These are phyloP conservation scores for Centella asiatica DNA, from an alignment of 129 eudicot species.

Conservation along the genomic window DNA sequence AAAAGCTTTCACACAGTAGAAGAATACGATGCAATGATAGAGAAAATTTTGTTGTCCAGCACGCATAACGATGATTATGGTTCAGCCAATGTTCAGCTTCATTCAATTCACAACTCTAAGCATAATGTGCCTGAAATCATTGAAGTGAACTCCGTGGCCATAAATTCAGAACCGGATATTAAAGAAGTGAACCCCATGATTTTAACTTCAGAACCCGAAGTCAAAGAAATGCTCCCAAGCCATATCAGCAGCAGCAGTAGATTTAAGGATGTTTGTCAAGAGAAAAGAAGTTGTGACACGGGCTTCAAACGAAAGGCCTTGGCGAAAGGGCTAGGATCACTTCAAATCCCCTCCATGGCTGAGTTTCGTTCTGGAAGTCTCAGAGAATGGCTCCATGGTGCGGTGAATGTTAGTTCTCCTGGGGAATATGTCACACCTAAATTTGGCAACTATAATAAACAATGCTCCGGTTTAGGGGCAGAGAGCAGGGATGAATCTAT, in stretches of 20 bases:
- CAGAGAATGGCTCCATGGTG: conserved; percentile 4
- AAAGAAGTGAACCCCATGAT: conserved; percentile 1
- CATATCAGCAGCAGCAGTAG: background rate
- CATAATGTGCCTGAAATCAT: background rate
- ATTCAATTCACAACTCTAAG: background rate
- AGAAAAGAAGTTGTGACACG: background rate
- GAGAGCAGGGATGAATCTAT: conserved; percentile 11
- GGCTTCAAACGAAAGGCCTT: conserved; percentile 25
- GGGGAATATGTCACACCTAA: conserved; percentile 26
- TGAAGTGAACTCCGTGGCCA: background rate
- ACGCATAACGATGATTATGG: background rate
- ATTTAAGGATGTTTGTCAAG: conserved; percentile 3
- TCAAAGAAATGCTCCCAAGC: background rate
- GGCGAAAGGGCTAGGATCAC: conserved; percentile 18
- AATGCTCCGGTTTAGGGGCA: background rate
- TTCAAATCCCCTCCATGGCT: conserved; percentile 13
- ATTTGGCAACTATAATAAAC: conserved; percentile 27
- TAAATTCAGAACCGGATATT: conserved; percentile 1
- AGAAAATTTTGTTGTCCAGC: conserved; percentile 7
- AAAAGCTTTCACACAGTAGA: conserved; percentile 37
- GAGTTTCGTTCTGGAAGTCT: conserved; percentile 21
- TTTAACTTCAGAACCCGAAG: no score
- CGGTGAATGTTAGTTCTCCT: conserved; percentile 8
- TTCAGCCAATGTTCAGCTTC: background rate
- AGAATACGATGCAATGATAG: conserved; percentile 28